A percentile compares a stretch with the other conserved stretches of the same genome.
These are phyloP conservation scores for Copromyces sp. DNA, from an alignment of 495 filamentous ascomycete species.

Conservation along the genomic window DNA sequence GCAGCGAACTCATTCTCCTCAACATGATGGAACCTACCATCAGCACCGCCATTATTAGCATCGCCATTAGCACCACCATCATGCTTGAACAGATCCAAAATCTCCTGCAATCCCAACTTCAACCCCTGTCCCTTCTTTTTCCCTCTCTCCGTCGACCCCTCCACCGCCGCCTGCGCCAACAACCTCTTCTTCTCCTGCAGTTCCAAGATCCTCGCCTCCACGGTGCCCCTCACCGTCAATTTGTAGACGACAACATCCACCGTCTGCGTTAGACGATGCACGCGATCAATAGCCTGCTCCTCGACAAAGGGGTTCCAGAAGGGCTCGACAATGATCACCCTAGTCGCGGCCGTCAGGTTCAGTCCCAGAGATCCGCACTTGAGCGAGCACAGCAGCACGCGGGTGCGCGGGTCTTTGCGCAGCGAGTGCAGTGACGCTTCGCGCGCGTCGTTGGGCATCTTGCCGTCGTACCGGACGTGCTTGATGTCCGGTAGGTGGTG, in stretches of 20 bases:
- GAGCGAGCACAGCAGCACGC: slow-evolving; percentile 82
- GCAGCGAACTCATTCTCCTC: slow-evolving; percentile 1
- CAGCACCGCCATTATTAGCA: background rate
- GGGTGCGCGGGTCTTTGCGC: slow-evolving; percentile 56
- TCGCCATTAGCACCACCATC: slow-evolving; percentile 38
- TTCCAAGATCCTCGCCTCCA: slow-evolving; percentile 86
- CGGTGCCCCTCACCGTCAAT: slow-evolving; percentile 70
- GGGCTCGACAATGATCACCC: slow-evolving; percentile 90
- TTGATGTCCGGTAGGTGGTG: slow-evolving; percentile 48
- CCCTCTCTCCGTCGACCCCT: slow-evolving; percentile 18
- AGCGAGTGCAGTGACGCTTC: slow-evolving; percentile 68
- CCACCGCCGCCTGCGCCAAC: slow-evolving; percentile 53
- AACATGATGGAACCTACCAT: background rate
- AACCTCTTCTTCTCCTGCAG: slow-evolving; percentile 88
- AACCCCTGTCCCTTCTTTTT: slow-evolving; percentile 50
- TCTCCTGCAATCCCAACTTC: slow-evolving; percentile 89
- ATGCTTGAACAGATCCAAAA: slow-evolving; percentile 76
- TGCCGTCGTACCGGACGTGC: slow-evolving; percentile 87
- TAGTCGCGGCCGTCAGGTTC: slow-evolving; percentile 86
- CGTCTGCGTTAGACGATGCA: slow-evolving; percentile 92
- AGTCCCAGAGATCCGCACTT: slow-evolving; percentile 89
- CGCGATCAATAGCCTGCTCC: slow-evolving; percentile 96
- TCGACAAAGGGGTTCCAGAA: slow-evolving; percentile 99
- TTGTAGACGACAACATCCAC: slow-evolving; percentile 90
- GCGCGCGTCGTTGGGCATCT: slow-evolving; percentile 87